Evolutionary conservation across 2,329 filamentous ascomycete genomes (phyloP), one percentile per base, ranked within the genome.

Genomic region (Fusarium sp.): DNA sequence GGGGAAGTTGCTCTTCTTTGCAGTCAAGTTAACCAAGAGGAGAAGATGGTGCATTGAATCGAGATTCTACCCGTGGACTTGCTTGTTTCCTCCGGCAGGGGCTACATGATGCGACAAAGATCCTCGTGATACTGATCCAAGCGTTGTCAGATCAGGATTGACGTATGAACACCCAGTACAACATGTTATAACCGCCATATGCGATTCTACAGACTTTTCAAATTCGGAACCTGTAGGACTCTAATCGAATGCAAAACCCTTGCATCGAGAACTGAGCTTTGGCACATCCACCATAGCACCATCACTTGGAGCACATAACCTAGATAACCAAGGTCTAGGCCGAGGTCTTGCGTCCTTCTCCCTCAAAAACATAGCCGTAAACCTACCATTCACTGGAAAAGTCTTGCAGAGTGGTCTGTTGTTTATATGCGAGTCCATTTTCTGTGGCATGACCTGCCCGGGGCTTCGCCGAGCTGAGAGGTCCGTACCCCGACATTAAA

Each of bases 401-500:
- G 30, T 52, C 47, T 39, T 44, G 18, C 39, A 72, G 60, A 59
- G 48, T 70, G 67, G 66, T 72, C 39, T 61, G 57, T 68, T 36
- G 22, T 68, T 34, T 26, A 70, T 41, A 66, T 47, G 63, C 39
- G 26, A 50, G 48, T 24, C 55, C 56, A 34, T 52, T 44, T 54
- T 44, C 38, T 32, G 45, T 70, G 72, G 68, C 38, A 56, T 74
- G 71, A 74, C 51, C 36, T 18, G 10, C 36, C 67, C 60, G 44
- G 66, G 55, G 57, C 57, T 62, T 75, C 54, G 47, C 62, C 73
- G 73, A 75, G 73, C 66, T 75, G 66, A 75, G 68, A 72, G 30
- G 66, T 57, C 54, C 62, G 63, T 66, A 64, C 68, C 72, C 72
- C 72, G 72, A 74, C 68, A 60, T 75, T 54, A 30, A 41, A 75